Percentiles rank a stretch among this genome's conserved stretches.
Evolutionary conservation across 768 basidiomycete genomes (phyloP).

Genomic region (Termitomyces bulborhizus): DNA sequence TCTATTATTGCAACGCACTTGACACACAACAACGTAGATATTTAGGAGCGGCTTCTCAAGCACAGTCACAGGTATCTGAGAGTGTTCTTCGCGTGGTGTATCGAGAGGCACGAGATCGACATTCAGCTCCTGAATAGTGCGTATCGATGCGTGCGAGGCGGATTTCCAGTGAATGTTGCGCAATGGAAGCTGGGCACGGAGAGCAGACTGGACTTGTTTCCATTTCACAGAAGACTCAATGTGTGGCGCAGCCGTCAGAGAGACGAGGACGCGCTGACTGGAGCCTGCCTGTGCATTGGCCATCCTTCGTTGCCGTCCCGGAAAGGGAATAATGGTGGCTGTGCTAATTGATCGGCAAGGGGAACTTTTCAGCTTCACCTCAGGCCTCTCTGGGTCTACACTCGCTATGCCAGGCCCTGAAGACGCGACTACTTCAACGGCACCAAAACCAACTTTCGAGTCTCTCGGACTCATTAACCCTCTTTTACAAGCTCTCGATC

Average conservation of each 20-base stretch:
- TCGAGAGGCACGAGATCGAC: slow-evolving; percentile 68
- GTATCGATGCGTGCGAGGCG: slow-evolving; percentile 56
- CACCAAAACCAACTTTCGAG: slow-evolving; percentile 52
- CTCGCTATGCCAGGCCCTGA: slow-evolving; percentile 57
- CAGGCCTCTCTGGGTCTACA: slow-evolving; percentile 1
- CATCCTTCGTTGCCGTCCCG: slow-evolving; percentile 10
- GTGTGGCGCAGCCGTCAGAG: slow-evolving; percentile 57
- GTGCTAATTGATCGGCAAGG: slow-evolving; percentile 15
- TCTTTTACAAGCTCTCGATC: slow-evolving; percentile 77
- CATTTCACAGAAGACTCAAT: slow-evolving; percentile 70
- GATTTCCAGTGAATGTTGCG: slow-evolving; percentile 93
- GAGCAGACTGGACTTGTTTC: slow-evolving; percentile 58
- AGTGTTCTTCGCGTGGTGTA: slow-evolving; percentile 62
- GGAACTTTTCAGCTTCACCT: slow-evolving; percentile 9
- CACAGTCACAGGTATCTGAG: slow-evolving; percentile 70
- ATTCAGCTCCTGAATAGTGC: slow-evolving; percentile 87
- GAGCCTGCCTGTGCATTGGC: slow-evolving; percentile 14
- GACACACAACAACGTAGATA: slow-evolving; percentile 81
- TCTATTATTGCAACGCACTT: slow-evolving; percentile 43
- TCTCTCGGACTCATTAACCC: slow-evolving; percentile 86
- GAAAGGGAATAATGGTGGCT: slow-evolving; percentile 15
- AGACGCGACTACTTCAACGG: slow-evolving; percentile 44
- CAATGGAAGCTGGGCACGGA: slow-evolving; percentile 74
- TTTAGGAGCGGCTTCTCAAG: slow-evolving; percentile 86
- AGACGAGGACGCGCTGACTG: slow-evolving; percentile 52